These are phyloP conservation scores for Cladosporium cucumerinum DNA, from an alignment of 2,329 filamentous ascomycete genomes.

Conservation along the genomic window DNA sequence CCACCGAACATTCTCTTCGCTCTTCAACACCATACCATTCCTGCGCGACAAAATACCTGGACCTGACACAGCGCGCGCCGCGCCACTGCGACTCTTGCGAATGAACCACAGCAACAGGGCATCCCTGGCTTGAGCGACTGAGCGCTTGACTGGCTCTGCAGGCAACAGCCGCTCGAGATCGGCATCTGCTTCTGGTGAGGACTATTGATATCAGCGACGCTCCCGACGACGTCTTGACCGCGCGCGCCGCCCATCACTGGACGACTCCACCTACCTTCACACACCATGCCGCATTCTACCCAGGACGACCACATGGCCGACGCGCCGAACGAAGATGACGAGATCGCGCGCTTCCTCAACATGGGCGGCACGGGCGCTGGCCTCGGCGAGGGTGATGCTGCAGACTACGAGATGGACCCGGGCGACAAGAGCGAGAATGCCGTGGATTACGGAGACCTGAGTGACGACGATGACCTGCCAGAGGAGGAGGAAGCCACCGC, in stretches of 20 bases:
- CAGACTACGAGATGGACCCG: conserved; percentile 38
- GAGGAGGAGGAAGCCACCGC: conserved; percentile 62
- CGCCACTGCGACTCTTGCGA: not conserved
- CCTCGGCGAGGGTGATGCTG: conserved; percentile 26
- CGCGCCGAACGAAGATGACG: conserved; percentile 27
- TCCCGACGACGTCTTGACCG: not conserved
- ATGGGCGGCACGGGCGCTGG: conserved; percentile 23
- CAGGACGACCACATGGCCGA: conserved; percentile 21
- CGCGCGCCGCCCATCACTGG: not conserved
- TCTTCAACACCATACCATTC: not conserved
- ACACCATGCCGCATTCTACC: conserved; percentile 38
- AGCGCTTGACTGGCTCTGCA: not conserved
- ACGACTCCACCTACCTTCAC: conserved; percentile 29
- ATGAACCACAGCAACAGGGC: not conserved
- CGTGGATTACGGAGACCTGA: conserved; percentile 84
- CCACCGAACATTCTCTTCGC: not conserved
- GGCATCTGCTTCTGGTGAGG: not conserved
- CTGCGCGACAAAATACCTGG: not conserved
- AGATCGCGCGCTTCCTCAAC: conserved; percentile 30
- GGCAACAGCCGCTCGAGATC: not conserved
- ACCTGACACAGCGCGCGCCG: not conserved
- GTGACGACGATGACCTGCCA: conserved; percentile 85
- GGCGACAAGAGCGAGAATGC: conserved; percentile 88
- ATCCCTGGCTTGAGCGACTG: not conserved
- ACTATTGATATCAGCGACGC: not conserved